These are phyloP conservation scores for Entrophospora sp. DNA, from an alignment of 192 early-diverging fungal species.

Conservation along the genomic window DNA sequence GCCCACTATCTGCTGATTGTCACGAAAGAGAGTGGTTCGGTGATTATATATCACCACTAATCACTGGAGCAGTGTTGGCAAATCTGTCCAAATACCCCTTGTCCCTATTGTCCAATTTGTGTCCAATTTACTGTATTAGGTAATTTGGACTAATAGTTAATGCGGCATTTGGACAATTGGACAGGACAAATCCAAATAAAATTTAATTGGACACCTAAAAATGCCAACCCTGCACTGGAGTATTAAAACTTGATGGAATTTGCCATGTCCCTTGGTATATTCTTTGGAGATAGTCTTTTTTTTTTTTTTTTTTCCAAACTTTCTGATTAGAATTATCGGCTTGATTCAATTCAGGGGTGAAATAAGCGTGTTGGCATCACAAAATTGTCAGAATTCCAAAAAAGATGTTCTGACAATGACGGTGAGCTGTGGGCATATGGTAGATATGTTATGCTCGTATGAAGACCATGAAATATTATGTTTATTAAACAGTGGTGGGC, in stretches of 20 bases:
- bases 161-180: too few relatives aligned
- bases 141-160: too few relatives aligned
- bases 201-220: too few relatives aligned
- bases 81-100: too few relatives aligned
- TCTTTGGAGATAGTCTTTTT: neutral
- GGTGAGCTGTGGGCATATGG: neutral
- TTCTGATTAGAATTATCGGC: neutral
- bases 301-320: neutral
- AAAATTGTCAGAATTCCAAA: neutral
- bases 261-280: slow-evolving; percentile 15
- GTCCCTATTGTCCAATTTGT: too few relatives aligned
- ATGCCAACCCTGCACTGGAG: too few relatives aligned
- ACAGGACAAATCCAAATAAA: too few relatives aligned
- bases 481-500: slow-evolving; percentile 5
- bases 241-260: slow-evolving; percentile 5
- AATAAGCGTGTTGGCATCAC: neutral
- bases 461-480: slow-evolving; percentile 14
- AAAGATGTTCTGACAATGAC: slow-evolving; percentile 3
- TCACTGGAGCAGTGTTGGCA: too few relatives aligned
- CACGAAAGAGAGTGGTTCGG: too few relatives aligned
- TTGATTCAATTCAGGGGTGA: neutral
- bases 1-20: too few relatives aligned
- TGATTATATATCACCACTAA: too few relatives aligned
- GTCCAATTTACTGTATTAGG: too few relatives aligned
- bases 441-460: slow-evolving; percentile 9